Conservation (phyloP, 164 flowering plant species). For the Annona cherimola region DNA sequence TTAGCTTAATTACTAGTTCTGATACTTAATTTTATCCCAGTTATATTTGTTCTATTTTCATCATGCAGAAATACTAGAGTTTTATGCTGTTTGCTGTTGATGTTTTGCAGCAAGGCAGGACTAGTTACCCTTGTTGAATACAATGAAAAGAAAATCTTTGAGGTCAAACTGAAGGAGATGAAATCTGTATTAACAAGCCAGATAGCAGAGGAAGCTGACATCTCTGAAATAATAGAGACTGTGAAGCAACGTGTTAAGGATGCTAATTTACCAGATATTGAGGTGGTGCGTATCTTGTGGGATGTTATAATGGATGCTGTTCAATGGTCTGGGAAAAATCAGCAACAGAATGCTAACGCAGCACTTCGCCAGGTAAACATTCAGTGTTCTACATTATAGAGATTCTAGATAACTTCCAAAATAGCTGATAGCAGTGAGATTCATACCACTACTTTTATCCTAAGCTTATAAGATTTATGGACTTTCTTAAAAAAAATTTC, state of each 20-base stretch:
- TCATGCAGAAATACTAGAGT: neutral
- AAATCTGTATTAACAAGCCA: constrained; percentile 78
- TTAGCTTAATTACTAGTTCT: neutral
- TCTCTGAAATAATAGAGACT: constrained; percentile 78
- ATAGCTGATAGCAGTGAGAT: no score
- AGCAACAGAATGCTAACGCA: constrained; percentile 96
- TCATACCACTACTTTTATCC: no score
- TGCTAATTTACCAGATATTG: constrained; percentile 86
- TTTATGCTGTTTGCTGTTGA: neutral
- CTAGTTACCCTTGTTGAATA: constrained; percentile 67
- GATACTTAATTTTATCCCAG: neutral
- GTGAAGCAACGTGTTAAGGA: constrained; percentile 84
- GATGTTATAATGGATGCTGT: constrained; percentile 97
- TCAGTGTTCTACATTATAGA: neutral
- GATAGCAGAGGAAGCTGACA: constrained; percentile 81
- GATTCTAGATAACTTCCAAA: neutral
- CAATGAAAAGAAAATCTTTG: constrained; percentile 91
- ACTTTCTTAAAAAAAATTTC: no score
- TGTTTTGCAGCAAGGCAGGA: constrained; percentile 64
- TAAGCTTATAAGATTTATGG: no score
- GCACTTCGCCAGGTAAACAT: constrained; percentile 77
- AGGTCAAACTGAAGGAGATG: constrained; percentile 92
- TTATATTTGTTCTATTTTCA: neutral
- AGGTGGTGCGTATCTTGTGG: constrained; percentile 85
- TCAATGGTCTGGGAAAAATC: constrained; percentile 99